Evolutionary conservation across 2,329 filamentous ascomycete genomes (phyloP).

Genomic region (Aaosphaeria pasadenensis): DNA sequence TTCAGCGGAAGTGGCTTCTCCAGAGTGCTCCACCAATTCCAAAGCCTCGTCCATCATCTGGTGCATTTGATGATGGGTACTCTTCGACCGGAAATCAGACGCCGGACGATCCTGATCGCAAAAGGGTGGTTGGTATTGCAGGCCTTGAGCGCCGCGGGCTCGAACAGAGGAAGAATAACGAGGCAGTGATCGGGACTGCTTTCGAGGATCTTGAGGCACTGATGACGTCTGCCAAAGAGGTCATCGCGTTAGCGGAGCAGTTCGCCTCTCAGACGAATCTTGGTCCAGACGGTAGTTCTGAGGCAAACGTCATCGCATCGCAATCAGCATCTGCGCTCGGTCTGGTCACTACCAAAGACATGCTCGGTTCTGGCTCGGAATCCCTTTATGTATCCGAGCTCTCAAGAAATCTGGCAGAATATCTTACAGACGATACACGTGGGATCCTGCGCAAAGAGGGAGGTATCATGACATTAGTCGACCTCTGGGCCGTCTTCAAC

Average conservation of each 20-base stretch:
- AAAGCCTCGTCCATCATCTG: slow-evolving; percentile 48
- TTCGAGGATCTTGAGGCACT: slow-evolving; percentile 96
- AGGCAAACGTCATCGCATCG: slow-evolving; percentile 72
- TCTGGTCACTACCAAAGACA: slow-evolving; percentile 91
- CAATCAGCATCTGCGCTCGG: slow-evolving; percentile 82
- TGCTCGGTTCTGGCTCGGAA: slow-evolving; percentile 75
- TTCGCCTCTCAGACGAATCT: slow-evolving; percentile 68
- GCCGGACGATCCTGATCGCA: slow-evolving; percentile 18
- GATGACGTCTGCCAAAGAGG: slow-evolving; percentile 96
- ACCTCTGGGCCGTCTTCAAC: slow-evolving; percentile 69
- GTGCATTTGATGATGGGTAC: slow-evolving; percentile 27
- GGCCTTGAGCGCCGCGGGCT: slow-evolving; percentile 83
- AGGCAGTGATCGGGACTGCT: slow-evolving; percentile 84
- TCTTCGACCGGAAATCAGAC: slow-evolving; percentile 16
- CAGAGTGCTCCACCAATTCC: slow-evolving; percentile 87
- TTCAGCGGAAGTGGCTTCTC: slow-evolving; percentile 93
- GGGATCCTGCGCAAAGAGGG: slow-evolving; percentile 35
- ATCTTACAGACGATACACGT: slow-evolving; percentile 36
- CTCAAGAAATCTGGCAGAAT: slow-evolving; percentile 39
- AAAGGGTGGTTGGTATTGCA: slow-evolving; percentile 80
- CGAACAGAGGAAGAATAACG: slow-evolving; percentile 87
- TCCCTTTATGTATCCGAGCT: slow-evolving; percentile 75
- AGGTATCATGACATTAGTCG: slow-evolving; percentile 39
- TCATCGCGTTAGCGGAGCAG: slow-evolving; percentile 86
- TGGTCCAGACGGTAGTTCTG: slow-evolving; percentile 57